phyloP scores from a whole-genome alignment of 129 eudicot species.

The Chrysanthemum lavandulifolium region DNA sequence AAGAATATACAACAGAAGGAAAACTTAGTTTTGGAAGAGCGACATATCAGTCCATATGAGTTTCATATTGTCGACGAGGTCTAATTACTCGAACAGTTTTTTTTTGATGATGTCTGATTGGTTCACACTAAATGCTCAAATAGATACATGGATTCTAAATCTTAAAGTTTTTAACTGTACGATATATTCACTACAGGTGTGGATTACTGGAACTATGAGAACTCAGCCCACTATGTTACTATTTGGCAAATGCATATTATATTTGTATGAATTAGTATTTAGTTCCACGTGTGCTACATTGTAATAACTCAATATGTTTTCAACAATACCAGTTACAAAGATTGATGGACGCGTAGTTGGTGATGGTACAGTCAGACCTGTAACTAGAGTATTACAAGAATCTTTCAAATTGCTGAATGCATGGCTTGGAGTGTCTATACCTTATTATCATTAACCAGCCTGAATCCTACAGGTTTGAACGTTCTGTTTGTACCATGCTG shows the following conservation, averaged over 20 bases:
- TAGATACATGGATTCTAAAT: not conserved
- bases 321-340: too few species aligned
- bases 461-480: too few species aligned
- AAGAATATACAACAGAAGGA: conserved; percentile 37
- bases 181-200: conserved; percentile 48
- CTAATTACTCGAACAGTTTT: not conserved
- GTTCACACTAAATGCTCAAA: not conserved
- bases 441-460: too few species aligned
- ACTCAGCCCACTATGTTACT: conserved; percentile 80
- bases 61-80: conserved; percentile 88
- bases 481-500: too few species aligned
- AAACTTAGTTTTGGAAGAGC: conserved; percentile 62
- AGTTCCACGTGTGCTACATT: not conserved
- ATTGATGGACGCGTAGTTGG: too few species aligned
- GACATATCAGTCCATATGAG: conserved; percentile 79
- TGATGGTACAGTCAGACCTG: too few species aligned
- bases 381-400: too few species aligned
- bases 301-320: too few species aligned
- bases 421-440: too few species aligned
- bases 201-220: conserved; percentile 94
- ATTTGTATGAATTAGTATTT: conserved; percentile 2
- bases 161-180: not conserved
- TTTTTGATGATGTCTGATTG: not conserved
- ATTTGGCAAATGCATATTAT: not conserved
- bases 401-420: too few species aligned